Conservation (phyloP, 1,284 basidiomycete species). For the Tetrapyrgos nigripes region DNA sequence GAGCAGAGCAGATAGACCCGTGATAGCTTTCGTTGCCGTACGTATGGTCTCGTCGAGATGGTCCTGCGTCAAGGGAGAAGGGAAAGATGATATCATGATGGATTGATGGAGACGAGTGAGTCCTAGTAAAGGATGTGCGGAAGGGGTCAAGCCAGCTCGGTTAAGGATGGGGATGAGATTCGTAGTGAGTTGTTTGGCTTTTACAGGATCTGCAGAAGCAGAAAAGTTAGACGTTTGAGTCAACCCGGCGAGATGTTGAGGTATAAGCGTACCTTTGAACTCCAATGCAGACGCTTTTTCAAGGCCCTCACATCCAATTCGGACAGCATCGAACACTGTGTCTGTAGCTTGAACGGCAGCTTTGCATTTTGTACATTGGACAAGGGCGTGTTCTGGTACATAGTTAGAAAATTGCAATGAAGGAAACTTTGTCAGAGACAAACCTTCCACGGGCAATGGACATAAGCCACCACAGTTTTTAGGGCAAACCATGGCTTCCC, state of each 20-base stretch:
- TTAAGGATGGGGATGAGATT: slow-evolving; percentile 68
- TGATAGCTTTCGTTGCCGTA: slow-evolving; percentile 60
- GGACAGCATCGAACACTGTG: slow-evolving; percentile 62
- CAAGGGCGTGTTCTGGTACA: slow-evolving; percentile 46
- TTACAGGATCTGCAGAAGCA: slow-evolving; percentile 54
- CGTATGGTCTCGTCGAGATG: slow-evolving; percentile 68
- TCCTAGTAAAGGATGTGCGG: slow-evolving; percentile 79
- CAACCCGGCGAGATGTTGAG: slow-evolving; percentile 1
- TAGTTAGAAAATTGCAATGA: slow-evolving; percentile 3
- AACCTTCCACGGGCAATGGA: slow-evolving; percentile 63
- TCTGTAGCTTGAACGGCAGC: slow-evolving; percentile 55
- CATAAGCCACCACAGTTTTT: slow-evolving; percentile 68
- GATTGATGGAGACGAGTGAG: slow-evolving; percentile 73
- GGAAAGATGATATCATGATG: slow-evolving; percentile 63
- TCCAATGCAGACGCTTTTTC: slow-evolving; percentile 71
- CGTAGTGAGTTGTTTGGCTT: slow-evolving; percentile 65
- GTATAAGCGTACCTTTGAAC: slow-evolving; percentile 50
- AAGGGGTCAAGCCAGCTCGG: slow-evolving; percentile 59
- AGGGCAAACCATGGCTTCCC: slow-evolving; percentile 74
- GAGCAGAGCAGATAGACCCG: slow-evolving; percentile 63
- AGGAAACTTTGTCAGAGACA: slow-evolving; percentile 7
- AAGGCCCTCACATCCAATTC: slow-evolving; percentile 72
- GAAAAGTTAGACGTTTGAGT: background rate
- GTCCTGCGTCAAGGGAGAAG: slow-evolving; percentile 46
- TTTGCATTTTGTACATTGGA: slow-evolving; percentile 68